Base-by-base conservation (phyloP, 2,329 filamentous ascomycete species). In the Emmonsiellopsis sp. region DNA sequence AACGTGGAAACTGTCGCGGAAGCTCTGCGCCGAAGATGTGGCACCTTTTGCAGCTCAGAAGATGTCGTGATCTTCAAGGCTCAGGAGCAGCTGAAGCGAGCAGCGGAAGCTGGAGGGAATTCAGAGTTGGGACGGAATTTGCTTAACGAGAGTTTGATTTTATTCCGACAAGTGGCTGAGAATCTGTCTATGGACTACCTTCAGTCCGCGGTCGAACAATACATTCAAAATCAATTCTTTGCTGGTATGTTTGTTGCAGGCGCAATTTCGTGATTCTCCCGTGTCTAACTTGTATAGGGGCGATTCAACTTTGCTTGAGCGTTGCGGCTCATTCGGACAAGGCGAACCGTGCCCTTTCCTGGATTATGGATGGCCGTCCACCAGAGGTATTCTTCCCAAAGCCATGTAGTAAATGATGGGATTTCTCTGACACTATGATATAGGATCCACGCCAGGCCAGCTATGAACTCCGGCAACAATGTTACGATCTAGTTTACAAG, bases 61-160 rank as follows among this genome's bases (percentile, higher is more conserved):
- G 93, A 98, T 73, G 93, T 97, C 1, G 84, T 97, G 59, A 92
- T 96, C 61, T 98, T 98, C 83, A 97, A 95, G 71, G 93, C 93
- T 0, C 92, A 97, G 67, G 93, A 98, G 70, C 87, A 92, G 63
- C 76, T 97, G 51, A 94, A 95, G 76, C 82, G 89, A 61, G 92
- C 92, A 1, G 84, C 85, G 2, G 91, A 96, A 67, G 82, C 87
- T 47, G 82, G 84, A 8, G 75, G 79, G 4, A 89, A 90, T 63
- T 83, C 83, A 3, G 92, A 91, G 61, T 77, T 83, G 51, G 88
- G 87, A 5, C 83, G 91, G 35, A 84, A 84, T 44, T 74, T 95
- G 37, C 78, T 98, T 20, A 91, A 91, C 61, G 92, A 97, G 68
- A 96, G 91, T 70, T 71, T 96, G 61, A 82, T 84, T 51, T 77